Evolutionary conservation across 2,329 filamentous ascomycete species (phyloP).

Genomic region (Fusarium sp.): DNA sequence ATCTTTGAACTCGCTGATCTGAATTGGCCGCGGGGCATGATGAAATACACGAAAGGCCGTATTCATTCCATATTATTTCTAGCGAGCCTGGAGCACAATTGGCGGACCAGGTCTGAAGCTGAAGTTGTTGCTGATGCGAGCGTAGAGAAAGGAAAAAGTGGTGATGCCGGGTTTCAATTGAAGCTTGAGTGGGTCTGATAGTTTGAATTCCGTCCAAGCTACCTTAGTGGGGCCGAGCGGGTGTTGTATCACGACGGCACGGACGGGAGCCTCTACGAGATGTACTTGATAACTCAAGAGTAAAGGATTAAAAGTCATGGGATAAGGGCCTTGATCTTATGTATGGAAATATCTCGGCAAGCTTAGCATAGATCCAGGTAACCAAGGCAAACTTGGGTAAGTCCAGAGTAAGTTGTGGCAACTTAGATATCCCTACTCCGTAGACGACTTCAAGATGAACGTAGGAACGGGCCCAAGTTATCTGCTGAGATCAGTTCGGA

Average conservation of each 20-base stretch:
- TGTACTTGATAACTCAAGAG: background rate
- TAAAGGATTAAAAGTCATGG: background rate
- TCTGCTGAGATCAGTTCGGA: too few relatives aligned
- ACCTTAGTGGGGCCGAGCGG: conserved; percentile 6
- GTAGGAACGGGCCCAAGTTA: background rate
- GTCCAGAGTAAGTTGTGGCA: fast-evolving
- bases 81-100: conserved; percentile 27
- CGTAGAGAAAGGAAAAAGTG: conserved; percentile 10
- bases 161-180: conserved; percentile 21
- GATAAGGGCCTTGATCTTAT: background rate
- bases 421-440: background rate
- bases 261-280: background rate
- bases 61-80: conserved; percentile 49
- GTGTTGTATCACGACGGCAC: background rate
- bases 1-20: conserved; percentile 52
- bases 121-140: background rate
- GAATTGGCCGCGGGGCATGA: conserved; percentile 51
- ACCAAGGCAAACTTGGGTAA: background rate
- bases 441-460: background rate
- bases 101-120: background rate
- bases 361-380: background rate
- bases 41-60: conserved; percentile 47
- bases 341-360: background rate
- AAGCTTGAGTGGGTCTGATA: conserved; percentile 17
- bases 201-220: conserved; percentile 12